phyloP scores from a whole-genome alignment of 2,329 filamentous ascomycete species.

The Tolypocladium tundrense region DNA sequence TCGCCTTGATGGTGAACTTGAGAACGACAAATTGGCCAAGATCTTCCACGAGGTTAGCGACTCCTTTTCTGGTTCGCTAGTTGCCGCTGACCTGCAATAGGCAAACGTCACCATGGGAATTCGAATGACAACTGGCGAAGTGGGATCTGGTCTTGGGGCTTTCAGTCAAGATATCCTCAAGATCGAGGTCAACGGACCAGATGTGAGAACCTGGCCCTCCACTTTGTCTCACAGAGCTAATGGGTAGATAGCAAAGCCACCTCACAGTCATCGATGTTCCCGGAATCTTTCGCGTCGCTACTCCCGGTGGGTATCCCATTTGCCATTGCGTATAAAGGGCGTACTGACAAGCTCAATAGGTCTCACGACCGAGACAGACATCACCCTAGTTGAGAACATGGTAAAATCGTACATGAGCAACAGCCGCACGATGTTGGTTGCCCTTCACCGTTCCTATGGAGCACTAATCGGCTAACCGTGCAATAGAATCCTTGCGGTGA shows the following conservation, averaged over 20 bases:
- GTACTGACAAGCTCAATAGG: constrained; percentile 14
- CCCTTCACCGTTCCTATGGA: background rate
- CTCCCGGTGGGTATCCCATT: constrained; percentile 3
- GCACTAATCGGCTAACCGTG: background rate
- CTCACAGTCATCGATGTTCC: constrained; percentile 45
- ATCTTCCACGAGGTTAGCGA: constrained; percentile 29
- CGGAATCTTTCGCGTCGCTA: constrained; percentile 36
- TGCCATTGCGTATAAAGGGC: no score
- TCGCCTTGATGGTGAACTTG: constrained; percentile 11
- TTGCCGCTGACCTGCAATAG: constrained; percentile 8
- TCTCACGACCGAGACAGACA: constrained; percentile 33
- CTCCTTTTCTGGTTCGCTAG: no score
- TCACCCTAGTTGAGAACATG: constrained; percentile 33
- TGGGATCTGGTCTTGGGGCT: constrained; percentile 11
- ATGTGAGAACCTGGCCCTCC: constrained; percentile 8
- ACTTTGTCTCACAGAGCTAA: background rate
- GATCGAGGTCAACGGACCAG: constrained; percentile 31
- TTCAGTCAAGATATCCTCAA: constrained; percentile 36
- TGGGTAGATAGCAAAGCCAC: constrained; percentile 19
- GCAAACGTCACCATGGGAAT: constrained; percentile 36
- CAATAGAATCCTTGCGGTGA: constrained; percentile 31
- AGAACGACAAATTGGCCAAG: constrained; percentile 17
- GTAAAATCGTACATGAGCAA: constrained; percentile 36
- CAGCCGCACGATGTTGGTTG: constrained; percentile 28
- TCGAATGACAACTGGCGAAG: constrained; percentile 8